A percentile compares a stretch with the other conserved stretches of the same genome.
phyloP scores from a whole-genome alignment of 2,329 filamentous ascomycete species.

The Neopestalotiopsis rosae region DNA sequence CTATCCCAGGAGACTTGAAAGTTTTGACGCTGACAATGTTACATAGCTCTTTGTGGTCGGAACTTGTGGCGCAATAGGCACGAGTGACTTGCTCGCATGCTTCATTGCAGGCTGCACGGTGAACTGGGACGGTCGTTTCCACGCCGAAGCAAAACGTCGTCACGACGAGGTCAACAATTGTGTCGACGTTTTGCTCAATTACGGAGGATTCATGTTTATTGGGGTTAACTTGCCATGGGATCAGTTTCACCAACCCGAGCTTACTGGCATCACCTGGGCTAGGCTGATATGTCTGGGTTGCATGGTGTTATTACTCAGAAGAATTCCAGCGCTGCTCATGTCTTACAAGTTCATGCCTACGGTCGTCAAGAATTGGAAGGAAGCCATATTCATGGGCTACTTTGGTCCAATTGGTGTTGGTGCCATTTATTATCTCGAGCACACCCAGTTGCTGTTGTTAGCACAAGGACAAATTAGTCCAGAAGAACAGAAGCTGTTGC shows the following conservation, averaged over 20 bases:
- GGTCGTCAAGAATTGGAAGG: conserved; percentile 57
- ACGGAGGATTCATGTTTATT: conserved; percentile 65
- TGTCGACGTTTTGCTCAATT: conserved; percentile 64
- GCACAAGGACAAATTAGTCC: conserved; percentile 38
- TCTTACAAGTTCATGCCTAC: conserved; percentile 19
- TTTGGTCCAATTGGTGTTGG: conserved; percentile 82
- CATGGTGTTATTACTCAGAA: conserved; percentile 58
- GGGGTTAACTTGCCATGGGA: conserved; percentile 61
- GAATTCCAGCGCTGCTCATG: conserved; percentile 60
- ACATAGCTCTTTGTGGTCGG: conserved; percentile 61
- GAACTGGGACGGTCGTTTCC: conserved; percentile 68
- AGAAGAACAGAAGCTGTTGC: conserved; percentile 32
- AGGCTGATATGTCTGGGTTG: conserved; percentile 57
- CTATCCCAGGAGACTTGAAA: background rate
- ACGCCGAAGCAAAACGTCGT: conserved; percentile 57
- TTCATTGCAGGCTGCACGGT: conserved; percentile 64
- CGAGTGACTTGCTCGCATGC: conserved; percentile 65
- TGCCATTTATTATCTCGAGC: conserved; percentile 74
- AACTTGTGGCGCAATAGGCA: conserved; percentile 61
- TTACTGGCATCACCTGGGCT: conserved; percentile 56
- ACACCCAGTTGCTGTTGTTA: conserved; percentile 48
- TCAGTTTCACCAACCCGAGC: conserved; percentile 56
- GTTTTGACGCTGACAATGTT: background rate
- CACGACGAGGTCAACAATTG: conserved; percentile 67
- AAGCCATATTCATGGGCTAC: conserved; percentile 67